Evolutionary conservation across 2,329 filamentous ascomycete genomes (phyloP).

Genomic region (Neonectria neomacrospora): DNA sequence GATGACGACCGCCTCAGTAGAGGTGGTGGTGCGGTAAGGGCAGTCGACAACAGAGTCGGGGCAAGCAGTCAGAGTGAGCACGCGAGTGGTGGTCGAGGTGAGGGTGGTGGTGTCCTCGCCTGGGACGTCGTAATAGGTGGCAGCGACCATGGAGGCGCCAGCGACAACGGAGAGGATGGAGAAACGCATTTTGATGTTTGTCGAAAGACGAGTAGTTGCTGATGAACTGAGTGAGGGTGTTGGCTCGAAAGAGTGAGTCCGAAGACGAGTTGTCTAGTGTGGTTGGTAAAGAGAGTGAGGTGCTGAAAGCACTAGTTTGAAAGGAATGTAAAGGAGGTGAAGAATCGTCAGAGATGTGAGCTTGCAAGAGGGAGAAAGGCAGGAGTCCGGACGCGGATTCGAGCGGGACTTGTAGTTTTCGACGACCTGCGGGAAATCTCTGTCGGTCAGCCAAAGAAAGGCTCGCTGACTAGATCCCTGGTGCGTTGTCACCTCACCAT

Average conservation of each 20-base stretch:
- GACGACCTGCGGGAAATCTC: constrained; percentile 37
- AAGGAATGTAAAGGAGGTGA: constrained; percentile 31
- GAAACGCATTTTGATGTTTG: constrained; percentile 58
- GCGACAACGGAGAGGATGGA: constrained; percentile 55
- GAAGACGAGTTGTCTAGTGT: constrained; percentile 25
- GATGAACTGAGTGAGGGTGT: constrained; percentile 11
- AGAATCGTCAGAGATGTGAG: constrained; percentile 38
- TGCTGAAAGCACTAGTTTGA: constrained; percentile 37
- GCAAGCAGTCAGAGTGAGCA: constrained; percentile 61
- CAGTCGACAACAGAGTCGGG: constrained; percentile 57
- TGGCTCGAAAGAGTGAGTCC: constrained; percentile 23
- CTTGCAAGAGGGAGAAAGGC: constrained; percentile 27
- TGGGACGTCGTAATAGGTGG: constrained; percentile 37
- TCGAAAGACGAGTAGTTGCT: constrained; percentile 21
- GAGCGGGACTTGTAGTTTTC: constrained; percentile 46
- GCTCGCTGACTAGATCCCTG: constrained; percentile 17
- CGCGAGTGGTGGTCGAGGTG: constrained; percentile 58
- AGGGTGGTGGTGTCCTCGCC: constrained; percentile 51
- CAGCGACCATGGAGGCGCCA: constrained; percentile 53
- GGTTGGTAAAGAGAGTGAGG: constrained; percentile 32
- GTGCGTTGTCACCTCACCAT: constrained; percentile 40
- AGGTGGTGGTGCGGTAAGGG: constrained; percentile 49
- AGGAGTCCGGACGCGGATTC: constrained; percentile 29
- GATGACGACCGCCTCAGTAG: constrained; percentile 28
- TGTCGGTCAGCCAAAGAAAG: constrained; percentile 19